A percentile compares a stretch with the other conserved stretches of the same genome.
Conservation (phyloP, 1,284 basidiomycete genomes). For the Heterobasidion annosum region DNA sequence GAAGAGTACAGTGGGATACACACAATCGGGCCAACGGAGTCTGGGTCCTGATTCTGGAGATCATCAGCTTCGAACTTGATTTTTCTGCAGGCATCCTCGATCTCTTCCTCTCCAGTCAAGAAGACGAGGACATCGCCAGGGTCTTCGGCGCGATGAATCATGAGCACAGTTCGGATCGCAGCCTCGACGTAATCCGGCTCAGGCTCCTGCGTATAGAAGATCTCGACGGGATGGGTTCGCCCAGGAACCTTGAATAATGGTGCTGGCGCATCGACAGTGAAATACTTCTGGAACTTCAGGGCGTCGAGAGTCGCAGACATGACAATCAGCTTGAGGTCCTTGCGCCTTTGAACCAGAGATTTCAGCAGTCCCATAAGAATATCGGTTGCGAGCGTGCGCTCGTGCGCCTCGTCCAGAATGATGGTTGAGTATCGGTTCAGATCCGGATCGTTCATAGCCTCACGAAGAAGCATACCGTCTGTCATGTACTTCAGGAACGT, state of each 20-base stretch:
- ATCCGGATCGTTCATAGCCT: constrained; percentile 95
- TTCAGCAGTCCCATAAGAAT: constrained; percentile 94
- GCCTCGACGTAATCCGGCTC: constrained; percentile 97
- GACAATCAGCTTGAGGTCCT: constrained; percentile 94
- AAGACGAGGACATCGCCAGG: constrained; percentile 92
- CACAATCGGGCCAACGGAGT: constrained; percentile 76
- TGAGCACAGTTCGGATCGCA: constrained; percentile 92
- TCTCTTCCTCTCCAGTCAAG: constrained; percentile 97
- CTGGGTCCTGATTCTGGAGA: constrained; percentile 58
- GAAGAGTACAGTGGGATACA: constrained; percentile 94
- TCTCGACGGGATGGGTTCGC: constrained; percentile 92
- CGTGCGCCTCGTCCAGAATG: constrained; percentile 98
- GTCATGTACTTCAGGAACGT: constrained; percentile 99
- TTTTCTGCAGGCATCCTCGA: constrained; percentile 93
- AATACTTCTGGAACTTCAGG: constrained; percentile 96
- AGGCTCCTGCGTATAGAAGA: constrained; percentile 94
- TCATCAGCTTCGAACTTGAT: constrained; percentile 88
- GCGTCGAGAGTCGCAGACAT: constrained; percentile 99
- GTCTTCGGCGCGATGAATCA: constrained; percentile 96
- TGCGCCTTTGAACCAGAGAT: constrained; percentile 68
- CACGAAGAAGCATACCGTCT: constrained; percentile 95
- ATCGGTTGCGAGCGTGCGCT: constrained; percentile 96
- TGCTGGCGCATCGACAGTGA: constrained; percentile 58
- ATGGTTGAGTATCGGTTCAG: constrained; percentile 91
- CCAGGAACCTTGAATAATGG: constrained; percentile 96